A percentile compares a stretch with the other conserved stretches of the same genome.
phyloP scores from a whole-genome alignment of 345 rosid genomes.

The Viola odorata region DNA sequence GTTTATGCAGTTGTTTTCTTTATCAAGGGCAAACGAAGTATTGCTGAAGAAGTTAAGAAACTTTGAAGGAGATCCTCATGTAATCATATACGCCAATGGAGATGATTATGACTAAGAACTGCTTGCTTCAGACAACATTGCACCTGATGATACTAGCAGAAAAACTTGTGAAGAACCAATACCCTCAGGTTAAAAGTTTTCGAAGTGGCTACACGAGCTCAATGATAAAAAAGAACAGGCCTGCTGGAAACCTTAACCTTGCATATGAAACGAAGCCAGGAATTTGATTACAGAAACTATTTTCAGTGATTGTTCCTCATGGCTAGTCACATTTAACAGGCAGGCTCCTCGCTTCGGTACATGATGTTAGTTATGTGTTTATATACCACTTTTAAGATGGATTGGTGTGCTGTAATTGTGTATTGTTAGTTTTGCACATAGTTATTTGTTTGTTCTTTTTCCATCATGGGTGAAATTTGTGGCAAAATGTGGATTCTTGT shows the following conservation, averaged over 20 bases:
- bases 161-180: constrained; percentile 28
- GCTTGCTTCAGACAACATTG: constrained; percentile 20
- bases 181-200: too few species aligned
- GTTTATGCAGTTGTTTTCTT: constrained; percentile 49
- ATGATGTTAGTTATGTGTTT: too few species aligned
- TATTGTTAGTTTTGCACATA: background rate
- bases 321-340: too few species aligned
- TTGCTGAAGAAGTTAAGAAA: constrained; percentile 41
- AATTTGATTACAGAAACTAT: too few species aligned
- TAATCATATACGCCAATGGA: constrained; percentile 17
- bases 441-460: background rate
- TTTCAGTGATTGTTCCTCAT: too few species aligned
- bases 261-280: too few species aligned
- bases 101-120: constrained; percentile 25
- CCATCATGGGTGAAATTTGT: background rate
- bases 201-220: too few species aligned
- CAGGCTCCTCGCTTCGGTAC: too few species aligned
- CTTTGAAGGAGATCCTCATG: constrained; percentile 13
- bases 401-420: too few species aligned
- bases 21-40: constrained; percentile 47
- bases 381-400: too few species aligned
- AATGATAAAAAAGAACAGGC: too few species aligned
- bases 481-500: background rate
- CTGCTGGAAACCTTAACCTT: too few species aligned
- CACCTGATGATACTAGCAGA: constrained; percentile 14